Conservation (phyloP, 1,284 basidiomycete genomes). For the Microbotryum saponariae region DNA sequence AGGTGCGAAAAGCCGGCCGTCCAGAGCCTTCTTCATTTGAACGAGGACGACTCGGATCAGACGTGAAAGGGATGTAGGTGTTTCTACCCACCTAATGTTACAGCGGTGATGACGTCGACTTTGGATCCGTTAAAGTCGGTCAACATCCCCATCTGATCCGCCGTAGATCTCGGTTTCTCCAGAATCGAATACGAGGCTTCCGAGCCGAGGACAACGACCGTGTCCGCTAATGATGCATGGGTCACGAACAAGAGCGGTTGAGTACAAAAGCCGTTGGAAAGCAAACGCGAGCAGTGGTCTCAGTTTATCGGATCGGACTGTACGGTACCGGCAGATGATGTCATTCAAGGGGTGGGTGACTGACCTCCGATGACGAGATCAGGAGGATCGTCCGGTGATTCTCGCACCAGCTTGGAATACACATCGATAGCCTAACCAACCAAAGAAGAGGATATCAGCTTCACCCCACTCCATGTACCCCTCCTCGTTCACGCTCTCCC, state of each 20-base stretch:
- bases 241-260: not conserved
- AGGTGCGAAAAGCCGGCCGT: not conserved
- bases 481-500: constrained; percentile 17
- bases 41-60: not conserved
- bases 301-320: not conserved
- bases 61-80: not conserved
- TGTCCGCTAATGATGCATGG: constrained; percentile 60
- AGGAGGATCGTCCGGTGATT: constrained; percentile 72
- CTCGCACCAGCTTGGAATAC: constrained; percentile 74
- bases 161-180: constrained; percentile 75
- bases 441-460: not conserved
- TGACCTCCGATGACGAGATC: constrained; percentile 86
- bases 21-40: not conserved
- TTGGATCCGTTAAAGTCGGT: constrained; percentile 73
- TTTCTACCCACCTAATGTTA: constrained; percentile 58
- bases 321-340: too few relatives aligned
- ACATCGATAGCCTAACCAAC: constrained; percentile 64
- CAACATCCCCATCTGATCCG: constrained; percentile 81
- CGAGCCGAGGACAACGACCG: constrained; percentile 71
- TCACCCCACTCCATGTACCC: not conserved
- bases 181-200: constrained; percentile 54
- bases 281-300: not conserved
- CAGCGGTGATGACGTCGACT: constrained; percentile 86
- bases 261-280: too few relatives aligned
- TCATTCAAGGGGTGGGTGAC: constrained; percentile 25